Percentiles rank a stretch among this genome's conserved stretches.
phyloP scores from a whole-genome alignment of 2,329 filamentous ascomycete genomes.

The Pestalotiopsis sp. region DNA sequence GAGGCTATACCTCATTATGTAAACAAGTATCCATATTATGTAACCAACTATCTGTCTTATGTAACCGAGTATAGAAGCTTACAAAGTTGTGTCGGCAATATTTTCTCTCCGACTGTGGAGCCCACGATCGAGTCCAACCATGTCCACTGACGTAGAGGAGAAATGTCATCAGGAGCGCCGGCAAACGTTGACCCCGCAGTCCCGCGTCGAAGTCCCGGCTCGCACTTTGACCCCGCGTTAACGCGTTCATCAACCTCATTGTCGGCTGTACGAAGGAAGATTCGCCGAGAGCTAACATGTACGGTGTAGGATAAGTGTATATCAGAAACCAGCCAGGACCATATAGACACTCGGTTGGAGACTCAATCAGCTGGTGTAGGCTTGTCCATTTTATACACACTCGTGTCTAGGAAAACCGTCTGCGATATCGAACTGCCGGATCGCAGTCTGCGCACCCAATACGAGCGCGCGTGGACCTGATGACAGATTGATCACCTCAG shows the following conservation, averaged over 20 bases:
- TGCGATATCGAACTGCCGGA: neutral
- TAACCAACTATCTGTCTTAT: too few relatives aligned
- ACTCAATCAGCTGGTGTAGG: neutral
- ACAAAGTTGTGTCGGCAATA: neutral
- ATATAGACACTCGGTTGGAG: neutral
- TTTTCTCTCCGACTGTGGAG: neutral
- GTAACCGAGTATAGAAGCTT: neutral
- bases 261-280: neutral
- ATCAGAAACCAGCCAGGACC: neutral
- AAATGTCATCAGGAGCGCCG: neutral
- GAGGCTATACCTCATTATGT: too few relatives aligned
- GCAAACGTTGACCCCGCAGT: slow-evolving; percentile 7
- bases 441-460: neutral
- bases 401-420: neutral
- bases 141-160: neutral
- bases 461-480: neutral
- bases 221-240: slow-evolving; percentile 1
- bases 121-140: neutral
- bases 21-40: too few relatives aligned
- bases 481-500: slow-evolving; percentile 4
- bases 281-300: neutral
- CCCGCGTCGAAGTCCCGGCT: neutral
- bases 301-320: too few relatives aligned
- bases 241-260: neutral
- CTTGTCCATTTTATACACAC: neutral